Evolutionary conservation across 148 eudicot genomes (phyloP).

Genomic region (Nyssa sinensis): DNA sequence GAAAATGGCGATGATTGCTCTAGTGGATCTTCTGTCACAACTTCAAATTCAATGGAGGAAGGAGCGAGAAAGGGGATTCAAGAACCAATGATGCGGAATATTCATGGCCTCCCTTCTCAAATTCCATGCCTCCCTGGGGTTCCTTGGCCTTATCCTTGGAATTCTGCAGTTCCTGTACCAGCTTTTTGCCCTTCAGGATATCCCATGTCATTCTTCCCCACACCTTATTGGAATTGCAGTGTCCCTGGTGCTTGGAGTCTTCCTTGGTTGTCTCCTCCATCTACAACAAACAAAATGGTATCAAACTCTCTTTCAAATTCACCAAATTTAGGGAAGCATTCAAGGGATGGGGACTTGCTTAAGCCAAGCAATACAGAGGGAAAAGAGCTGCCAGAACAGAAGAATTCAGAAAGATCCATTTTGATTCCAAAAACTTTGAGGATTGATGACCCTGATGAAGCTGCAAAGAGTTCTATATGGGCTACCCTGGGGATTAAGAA

Average conservation of each 20-base stretch:
- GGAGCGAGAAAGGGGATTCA: constrained; percentile 25
- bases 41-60: constrained; percentile 39
- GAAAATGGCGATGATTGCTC: constrained; percentile 50
- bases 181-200: constrained; percentile 51
- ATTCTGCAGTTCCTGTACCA: constrained; percentile 54
- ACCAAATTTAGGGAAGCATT: constrained; percentile 71
- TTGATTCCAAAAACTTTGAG: constrained; percentile 81
- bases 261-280: constrained; percentile 49
- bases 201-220: constrained; percentile 67
- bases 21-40: constrained; percentile 47
- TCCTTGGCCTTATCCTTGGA: constrained; percentile 80
- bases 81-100: constrained; percentile 29
- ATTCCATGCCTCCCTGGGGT: constrained; percentile 54
- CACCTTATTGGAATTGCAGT: constrained; percentile 72
- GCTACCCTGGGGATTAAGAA: constrained; percentile 84
- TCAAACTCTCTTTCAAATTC: constrained; percentile 36
- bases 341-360: constrained; percentile 60
- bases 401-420: constrained; percentile 34
- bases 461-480: constrained; percentile 96
- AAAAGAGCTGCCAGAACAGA: constrained; percentile 20
- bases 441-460: constrained; percentile 91
- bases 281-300: constrained; percentile 31
- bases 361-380: constrained; percentile 28
- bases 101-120: constrained; percentile 43
- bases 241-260: constrained; percentile 51